These are phyloP conservation scores for Botrytis medusae DNA, from an alignment of 2,329 filamentous ascomycete genomes.

Conservation along the genomic window DNA sequence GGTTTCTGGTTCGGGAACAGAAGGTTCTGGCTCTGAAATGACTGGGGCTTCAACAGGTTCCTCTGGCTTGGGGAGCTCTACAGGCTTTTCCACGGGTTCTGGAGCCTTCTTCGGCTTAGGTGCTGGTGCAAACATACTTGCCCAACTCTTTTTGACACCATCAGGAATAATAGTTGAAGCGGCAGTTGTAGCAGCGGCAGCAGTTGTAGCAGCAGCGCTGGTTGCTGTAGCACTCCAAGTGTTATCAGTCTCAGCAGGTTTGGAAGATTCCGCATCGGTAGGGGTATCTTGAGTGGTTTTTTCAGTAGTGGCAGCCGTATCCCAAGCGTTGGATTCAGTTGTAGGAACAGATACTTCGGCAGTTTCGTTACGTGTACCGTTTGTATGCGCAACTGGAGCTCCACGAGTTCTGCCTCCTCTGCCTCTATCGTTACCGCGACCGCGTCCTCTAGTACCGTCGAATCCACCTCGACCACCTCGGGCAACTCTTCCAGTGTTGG, in stretches of 20 bases:
- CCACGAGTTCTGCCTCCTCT: constrained; percentile 60
- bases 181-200: constrained; percentile 42
- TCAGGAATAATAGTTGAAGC: constrained; percentile 43
- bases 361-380: constrained; percentile 61
- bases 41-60: constrained; percentile 37
- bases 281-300: background rate
- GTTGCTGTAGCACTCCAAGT: constrained; percentile 41
- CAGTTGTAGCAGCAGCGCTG: constrained; percentile 40
- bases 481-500: constrained; percentile 48
- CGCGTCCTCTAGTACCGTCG: constrained; percentile 61
- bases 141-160: constrained; percentile 63
- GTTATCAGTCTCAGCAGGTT: constrained; percentile 40
- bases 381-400: constrained; percentile 60
- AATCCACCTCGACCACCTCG: constrained; percentile 59
- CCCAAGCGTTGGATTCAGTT: constrained; percentile 67
- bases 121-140: constrained; percentile 68
- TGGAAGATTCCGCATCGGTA: constrained; percentile 34
- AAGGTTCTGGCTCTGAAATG: constrained; percentile 42
- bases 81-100: constrained; percentile 40
- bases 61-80: constrained; percentile 29
- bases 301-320: constrained; percentile 46
- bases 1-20: constrained; percentile 42
- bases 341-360: constrained; percentile 64
- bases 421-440: constrained; percentile 61
- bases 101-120: constrained; percentile 54